Evolutionary conservation across 1,284 basidiomycete species (phyloP).

Genomic region (Mycena citricolor): DNA sequence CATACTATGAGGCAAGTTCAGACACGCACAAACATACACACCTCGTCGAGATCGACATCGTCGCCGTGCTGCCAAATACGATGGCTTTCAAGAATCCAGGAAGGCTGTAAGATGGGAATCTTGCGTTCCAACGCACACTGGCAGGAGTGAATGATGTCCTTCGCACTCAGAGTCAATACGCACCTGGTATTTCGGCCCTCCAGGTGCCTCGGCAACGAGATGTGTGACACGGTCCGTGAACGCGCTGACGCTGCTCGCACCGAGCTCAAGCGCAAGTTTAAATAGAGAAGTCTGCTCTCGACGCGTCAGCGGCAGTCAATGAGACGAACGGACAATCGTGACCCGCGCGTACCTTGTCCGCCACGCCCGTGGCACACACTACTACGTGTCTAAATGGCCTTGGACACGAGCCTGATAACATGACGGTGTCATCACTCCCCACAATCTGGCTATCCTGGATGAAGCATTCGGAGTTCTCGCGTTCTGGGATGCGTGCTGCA

Average conservation of each 20-base stretch:
- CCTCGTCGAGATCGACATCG: slow-evolving; percentile 59
- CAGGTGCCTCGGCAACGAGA: slow-evolving; percentile 66
- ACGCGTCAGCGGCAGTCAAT: slow-evolving; percentile 7
- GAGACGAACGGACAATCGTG: background rate
- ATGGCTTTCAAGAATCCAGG: slow-evolving; percentile 71
- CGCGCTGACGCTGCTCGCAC: slow-evolving; percentile 61
- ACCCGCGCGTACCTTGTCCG: slow-evolving; percentile 56
- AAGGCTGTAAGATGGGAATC: slow-evolving; percentile 70
- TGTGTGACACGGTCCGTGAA: slow-evolving; percentile 83
- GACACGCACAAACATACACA: slow-evolving; percentile 16
- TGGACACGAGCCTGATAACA: slow-evolving; percentile 46
- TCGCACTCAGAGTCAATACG: slow-evolving; percentile 28
- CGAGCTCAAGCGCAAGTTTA: slow-evolving; percentile 73
- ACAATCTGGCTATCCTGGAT: slow-evolving; percentile 40
- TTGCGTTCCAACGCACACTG: slow-evolving; percentile 75
- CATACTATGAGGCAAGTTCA: slow-evolving; percentile 10
- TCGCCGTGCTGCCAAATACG: slow-evolving; percentile 75
- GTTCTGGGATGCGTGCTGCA: slow-evolving; percentile 23
- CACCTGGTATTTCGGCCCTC: slow-evolving; percentile 77
- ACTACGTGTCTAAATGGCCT: slow-evolving; percentile 64
- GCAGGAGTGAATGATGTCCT: slow-evolving; percentile 1
- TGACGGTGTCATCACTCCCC: slow-evolving; percentile 44
- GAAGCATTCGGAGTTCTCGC: slow-evolving; percentile 27
- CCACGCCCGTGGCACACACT: slow-evolving; percentile 71
- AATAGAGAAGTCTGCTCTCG: slow-evolving; percentile 59